These are phyloP conservation scores for Pleurotus salmoneostramineus DNA, from an alignment of 768 basidiomycete genomes.

Conservation along the genomic window DNA sequence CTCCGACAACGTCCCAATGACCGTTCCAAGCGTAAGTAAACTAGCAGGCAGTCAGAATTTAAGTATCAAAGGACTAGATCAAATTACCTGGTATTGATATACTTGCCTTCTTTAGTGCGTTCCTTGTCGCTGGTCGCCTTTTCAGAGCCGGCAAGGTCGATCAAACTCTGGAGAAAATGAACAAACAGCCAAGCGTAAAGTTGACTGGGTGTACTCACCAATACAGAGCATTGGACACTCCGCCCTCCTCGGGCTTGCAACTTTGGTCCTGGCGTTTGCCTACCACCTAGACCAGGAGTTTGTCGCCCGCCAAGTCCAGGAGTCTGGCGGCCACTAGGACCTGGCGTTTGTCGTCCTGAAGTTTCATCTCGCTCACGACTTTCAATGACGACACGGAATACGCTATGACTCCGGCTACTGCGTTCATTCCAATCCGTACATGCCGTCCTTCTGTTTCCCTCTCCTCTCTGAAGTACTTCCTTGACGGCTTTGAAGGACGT, in stretches of 20 bases:
- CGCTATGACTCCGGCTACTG: conserved; percentile 91
- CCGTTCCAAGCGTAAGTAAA: conserved; percentile 86
- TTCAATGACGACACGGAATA: conserved; percentile 91
- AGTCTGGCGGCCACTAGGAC: conserved; percentile 22
- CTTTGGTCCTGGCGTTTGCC: conserved; percentile 58
- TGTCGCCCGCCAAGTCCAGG: conserved; percentile 24
- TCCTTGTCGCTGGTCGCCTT: conserved; percentile 95
- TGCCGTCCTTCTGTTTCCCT: conserved; percentile 84
- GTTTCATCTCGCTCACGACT: conserved; percentile 69
- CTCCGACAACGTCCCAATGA: conserved; percentile 89
- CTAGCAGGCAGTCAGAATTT: conserved; percentile 30
- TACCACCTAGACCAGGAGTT: conserved; percentile 21
- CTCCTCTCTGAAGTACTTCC: conserved; percentile 82
- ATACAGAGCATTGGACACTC: conserved; percentile 73
- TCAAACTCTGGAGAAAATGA: conserved; percentile 59
- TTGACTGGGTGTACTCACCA: conserved; percentile 39
- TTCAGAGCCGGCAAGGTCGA: conserved; percentile 96
- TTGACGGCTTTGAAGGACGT: conserved; percentile 83
- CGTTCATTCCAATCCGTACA: conserved; percentile 99
- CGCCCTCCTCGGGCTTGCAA: conserved; percentile 76
- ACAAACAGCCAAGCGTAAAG: conserved; percentile 4
- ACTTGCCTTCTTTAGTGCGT: conserved; percentile 92
- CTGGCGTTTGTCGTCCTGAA: conserved; percentile 25
- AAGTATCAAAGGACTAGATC: conserved; percentile 1
- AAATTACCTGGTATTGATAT: conserved; percentile 84